These are phyloP conservation scores for Cyberlindnera maclurae DNA, from an alignment of 805 yeast species.

Conservation along the genomic window DNA sequence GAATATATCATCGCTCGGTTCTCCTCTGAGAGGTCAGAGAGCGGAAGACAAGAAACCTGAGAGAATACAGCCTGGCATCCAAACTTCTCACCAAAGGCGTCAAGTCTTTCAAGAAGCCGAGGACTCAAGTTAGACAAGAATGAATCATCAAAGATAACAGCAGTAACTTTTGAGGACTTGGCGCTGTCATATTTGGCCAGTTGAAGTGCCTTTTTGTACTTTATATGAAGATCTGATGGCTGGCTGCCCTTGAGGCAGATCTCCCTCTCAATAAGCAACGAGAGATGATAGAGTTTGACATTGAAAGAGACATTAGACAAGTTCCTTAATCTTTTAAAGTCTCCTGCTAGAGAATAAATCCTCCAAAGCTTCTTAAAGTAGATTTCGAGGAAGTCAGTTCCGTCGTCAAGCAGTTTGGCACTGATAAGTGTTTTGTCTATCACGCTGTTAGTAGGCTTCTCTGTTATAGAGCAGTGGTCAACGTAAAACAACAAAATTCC, in stretches of 20 bases:
- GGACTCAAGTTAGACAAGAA: slow-evolving; percentile 9
- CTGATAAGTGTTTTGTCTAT: slow-evolving; percentile 1
- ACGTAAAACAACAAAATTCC: neutral
- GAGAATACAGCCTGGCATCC: slow-evolving; percentile 6
- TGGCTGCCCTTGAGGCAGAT: slow-evolving; percentile 13
- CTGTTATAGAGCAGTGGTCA: neutral
- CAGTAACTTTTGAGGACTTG: neutral
- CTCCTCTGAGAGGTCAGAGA: slow-evolving; percentile 11
- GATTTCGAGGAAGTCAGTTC: neutral
- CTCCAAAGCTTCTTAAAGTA: slow-evolving; percentile 14
- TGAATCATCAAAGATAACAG: slow-evolving; percentile 8
- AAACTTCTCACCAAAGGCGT: slow-evolving; percentile 8
- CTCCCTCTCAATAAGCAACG: slow-evolving; percentile 23
- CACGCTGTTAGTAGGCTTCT: neutral
- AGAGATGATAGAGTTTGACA: slow-evolving; percentile 20
- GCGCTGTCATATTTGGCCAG: slow-evolving; percentile 11
- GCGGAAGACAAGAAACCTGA: slow-evolving; percentile 2
- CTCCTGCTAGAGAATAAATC: slow-evolving; percentile 20
- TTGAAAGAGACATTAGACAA: slow-evolving; percentile 40
- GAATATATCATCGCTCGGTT: slow-evolving; percentile 15
- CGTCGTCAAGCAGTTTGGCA: neutral
- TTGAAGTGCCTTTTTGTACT: slow-evolving; percentile 30
- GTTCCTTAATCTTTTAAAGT: slow-evolving; percentile 36
- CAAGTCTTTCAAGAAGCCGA: slow-evolving; percentile 14
- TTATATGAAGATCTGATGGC: slow-evolving; percentile 20